Evolutionary conservation across 2,329 filamentous ascomycete species (phyloP), one percentile per base, ranked within the genome.

Genomic region (Botrytis hyacinthi): DNA sequence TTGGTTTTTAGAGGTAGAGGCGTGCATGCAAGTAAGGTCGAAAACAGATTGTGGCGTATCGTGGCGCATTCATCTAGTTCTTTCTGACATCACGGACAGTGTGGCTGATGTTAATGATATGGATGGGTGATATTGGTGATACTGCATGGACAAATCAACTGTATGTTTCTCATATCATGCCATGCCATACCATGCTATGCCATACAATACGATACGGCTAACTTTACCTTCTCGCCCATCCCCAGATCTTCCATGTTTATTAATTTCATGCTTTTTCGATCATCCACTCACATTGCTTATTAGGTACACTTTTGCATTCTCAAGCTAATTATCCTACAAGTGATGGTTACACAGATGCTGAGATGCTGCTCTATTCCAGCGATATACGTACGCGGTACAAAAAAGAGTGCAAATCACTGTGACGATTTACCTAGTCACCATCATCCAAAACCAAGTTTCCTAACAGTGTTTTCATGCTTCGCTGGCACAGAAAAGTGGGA

Each of bases 401-500:
- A 6, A 18, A n/a, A 51, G 37, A 12, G 37, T 32, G 37, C 16
- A 63, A 63, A 63, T 40, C 61, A 63, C n/a, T 5, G 18, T 29
- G 61, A 44, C 61, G 48, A 14, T 54, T 16, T 14, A n/a, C 48
- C 48, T 54, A n/a, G 48, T 29, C 42, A 42, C 35, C 42, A 37
- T 51, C 22, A 14, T 37, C 29, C 20, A 37, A 67, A 48, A 54
- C 37, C 32, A 54, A 29, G 46, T 51, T 67, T 37, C n/a, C 18
- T 26, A 22, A 20, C 20, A 46, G 18, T 44, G 44, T 4, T 22
- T 10, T 37, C 22, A 51, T 67, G 63, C 63, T 67, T 51, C 32
- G 63, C 46, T 67, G 63, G 44, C 63, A 67, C 37, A 51, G 44
- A 51, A 67, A 67, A 67, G 63, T 67, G 63, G 63, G 63, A 67